These are phyloP conservation scores for Talaromyces sp. DNA, from an alignment of 2,329 filamentous ascomycete species.

Conservation along the genomic window DNA sequence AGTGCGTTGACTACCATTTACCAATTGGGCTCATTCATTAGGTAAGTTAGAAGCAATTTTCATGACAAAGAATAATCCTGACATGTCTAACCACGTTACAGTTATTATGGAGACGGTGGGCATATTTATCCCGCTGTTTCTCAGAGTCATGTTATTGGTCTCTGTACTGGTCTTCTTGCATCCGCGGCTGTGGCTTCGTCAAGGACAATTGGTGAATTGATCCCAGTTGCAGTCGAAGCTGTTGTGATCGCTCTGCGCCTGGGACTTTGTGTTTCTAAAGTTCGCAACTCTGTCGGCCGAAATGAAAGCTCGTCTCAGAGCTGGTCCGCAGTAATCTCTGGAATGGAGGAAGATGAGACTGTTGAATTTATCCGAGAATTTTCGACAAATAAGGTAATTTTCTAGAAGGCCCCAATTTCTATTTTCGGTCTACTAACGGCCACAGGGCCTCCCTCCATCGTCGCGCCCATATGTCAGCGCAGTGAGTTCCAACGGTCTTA, in stretches of 20 bases:
- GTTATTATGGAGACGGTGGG: conserved; percentile 38
- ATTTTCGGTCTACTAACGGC: conserved; percentile 7
- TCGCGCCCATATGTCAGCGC: conserved; percentile 55
- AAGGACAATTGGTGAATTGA: conserved; percentile 36
- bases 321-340: conserved; percentile 38
- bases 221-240: conserved; percentile 36
- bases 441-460: conserved; percentile 42
- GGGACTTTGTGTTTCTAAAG: conserved; percentile 35
- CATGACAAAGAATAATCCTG: neutral
- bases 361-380: conserved; percentile 19
- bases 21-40: conserved; percentile 39
- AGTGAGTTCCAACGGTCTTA: conserved; percentile 54
- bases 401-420: neutral
- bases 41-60: conserved; percentile 27
- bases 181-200: conserved; percentile 36
- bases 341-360: conserved; percentile 28
- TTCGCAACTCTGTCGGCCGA: conserved; percentile 32
- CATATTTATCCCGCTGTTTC: conserved; percentile 34
- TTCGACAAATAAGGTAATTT: conserved; percentile 20
- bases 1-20: conserved; percentile 40
- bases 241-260: conserved; percentile 40
- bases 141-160: conserved; percentile 34
- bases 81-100: conserved; percentile 18
- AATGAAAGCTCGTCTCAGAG: conserved; percentile 24
- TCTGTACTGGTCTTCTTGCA: conserved; percentile 40